Conservation (phyloP, 192 early-diverging fungal genomes). For the Phycomyces blakesleeanus region DNA sequence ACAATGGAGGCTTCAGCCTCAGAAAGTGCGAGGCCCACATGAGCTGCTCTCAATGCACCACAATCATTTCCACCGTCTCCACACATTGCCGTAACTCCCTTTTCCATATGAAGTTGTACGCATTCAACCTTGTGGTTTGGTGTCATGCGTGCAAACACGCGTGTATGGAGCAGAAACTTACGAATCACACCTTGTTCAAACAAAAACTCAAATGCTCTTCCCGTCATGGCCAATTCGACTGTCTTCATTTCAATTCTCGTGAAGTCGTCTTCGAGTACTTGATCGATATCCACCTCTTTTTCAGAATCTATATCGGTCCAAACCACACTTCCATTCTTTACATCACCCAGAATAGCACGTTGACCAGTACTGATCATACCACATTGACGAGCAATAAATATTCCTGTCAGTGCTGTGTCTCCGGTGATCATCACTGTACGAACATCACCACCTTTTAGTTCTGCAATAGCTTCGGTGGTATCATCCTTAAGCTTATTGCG, state of each 20-base stretch:
- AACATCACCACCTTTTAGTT: constrained; percentile 62
- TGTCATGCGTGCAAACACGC: constrained; percentile 78
- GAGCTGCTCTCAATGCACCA: constrained; percentile 75
- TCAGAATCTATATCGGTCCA: constrained; percentile 61
- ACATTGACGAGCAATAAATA: constrained; percentile 65
- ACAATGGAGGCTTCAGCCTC: constrained; percentile 82
- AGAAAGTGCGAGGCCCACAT: constrained; percentile 78
- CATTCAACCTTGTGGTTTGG: constrained; percentile 73
- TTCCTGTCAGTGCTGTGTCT: constrained; percentile 71
- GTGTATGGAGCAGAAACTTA: constrained; percentile 58
- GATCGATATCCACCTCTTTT: constrained; percentile 38
- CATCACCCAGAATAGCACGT: constrained; percentile 55
- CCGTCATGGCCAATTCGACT: constrained; percentile 72
- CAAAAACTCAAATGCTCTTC: constrained; percentile 60
- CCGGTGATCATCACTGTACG: constrained; percentile 84
- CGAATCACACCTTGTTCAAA: constrained; percentile 39
- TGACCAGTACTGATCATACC: constrained; percentile 57
- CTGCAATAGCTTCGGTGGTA: constrained; percentile 60
- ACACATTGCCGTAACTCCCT: constrained; percentile 79
- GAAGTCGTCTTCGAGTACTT: constrained; percentile 18
- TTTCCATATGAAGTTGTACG: constrained; percentile 75
- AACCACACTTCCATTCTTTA: constrained; percentile 32
- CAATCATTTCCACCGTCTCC: constrained; percentile 88
- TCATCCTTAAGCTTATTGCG: constrained; percentile 74
- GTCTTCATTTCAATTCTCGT: constrained; percentile 15